A percentile compares a stretch with the other conserved stretches of the same genome.
phyloP scores from a whole-genome alignment of 257 asterid species.

The Rubia yunnanensis region DNA sequence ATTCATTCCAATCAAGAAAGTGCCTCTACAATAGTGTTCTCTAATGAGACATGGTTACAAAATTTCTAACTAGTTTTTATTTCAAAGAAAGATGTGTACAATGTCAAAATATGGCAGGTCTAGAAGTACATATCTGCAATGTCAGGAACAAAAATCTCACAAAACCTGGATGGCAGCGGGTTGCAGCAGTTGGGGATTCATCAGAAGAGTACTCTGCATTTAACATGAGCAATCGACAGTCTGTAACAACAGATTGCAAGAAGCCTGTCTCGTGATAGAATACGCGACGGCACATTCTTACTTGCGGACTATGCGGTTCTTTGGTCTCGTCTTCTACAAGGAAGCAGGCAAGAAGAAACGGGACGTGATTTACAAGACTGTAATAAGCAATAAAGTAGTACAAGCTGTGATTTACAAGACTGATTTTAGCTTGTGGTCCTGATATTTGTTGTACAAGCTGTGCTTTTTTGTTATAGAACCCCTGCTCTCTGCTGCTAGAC shows the following conservation, averaged over 20 bases:
- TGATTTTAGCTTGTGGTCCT: no score
- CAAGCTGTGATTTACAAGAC: no score
- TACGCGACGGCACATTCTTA: slow-evolving; percentile 14
- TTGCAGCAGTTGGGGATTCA: slow-evolving; percentile 5
- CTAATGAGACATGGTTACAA: neutral
- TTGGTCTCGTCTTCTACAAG: slow-evolving; percentile 66
- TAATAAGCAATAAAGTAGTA: neutral
- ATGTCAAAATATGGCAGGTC: slow-evolving; percentile 2
- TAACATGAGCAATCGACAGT: neutral
- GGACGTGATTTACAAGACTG: neutral
- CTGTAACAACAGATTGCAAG: neutral
- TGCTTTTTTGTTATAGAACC: no score
- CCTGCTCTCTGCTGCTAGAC: no score
- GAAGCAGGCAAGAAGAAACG: neutral
- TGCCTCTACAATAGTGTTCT: neutral
- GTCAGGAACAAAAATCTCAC: slow-evolving; percentile 3
- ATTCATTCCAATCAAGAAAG: neutral
- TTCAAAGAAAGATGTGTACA: slow-evolving; percentile 9
- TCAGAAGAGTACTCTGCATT: neutral
- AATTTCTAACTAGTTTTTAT: neutral
- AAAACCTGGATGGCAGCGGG: neutral
- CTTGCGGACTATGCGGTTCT: slow-evolving; percentile 62
- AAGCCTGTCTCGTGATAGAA: slow-evolving; percentile 1
- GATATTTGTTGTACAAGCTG: no score
- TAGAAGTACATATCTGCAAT: neutral